phyloP scores from a whole-genome alignment of 1,284 basidiomycete species.

The Pterulicium gracile region DNA sequence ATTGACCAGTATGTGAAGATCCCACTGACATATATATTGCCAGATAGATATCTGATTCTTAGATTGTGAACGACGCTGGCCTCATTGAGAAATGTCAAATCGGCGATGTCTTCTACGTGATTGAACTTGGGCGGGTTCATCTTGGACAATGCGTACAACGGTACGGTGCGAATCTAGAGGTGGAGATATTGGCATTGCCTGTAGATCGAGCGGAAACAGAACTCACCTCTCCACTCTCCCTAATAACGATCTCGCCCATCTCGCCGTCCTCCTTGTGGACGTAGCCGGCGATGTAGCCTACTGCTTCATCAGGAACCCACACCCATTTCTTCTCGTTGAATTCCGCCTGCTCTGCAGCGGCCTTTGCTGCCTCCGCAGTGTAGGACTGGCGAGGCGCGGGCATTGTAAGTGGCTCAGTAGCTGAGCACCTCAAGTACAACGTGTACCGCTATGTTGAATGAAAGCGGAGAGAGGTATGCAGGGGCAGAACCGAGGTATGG shows the following conservation, averaged over 20 bases:
- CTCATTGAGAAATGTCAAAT: slow-evolving; percentile 97
- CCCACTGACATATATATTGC: slow-evolving; percentile 84
- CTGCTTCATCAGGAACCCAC: slow-evolving; percentile 85
- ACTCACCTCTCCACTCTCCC: slow-evolving; percentile 67
- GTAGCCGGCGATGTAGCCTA: slow-evolving; percentile 88
- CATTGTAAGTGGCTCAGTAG: slow-evolving; percentile 24
- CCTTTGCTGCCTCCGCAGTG: slow-evolving; percentile 60
- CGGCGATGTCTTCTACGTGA: slow-evolving; percentile 95
- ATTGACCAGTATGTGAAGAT: slow-evolving; percentile 3
- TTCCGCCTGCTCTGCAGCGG: slow-evolving; percentile 85
- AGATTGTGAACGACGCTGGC: slow-evolving; percentile 98
- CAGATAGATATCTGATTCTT: slow-evolving; percentile 82
- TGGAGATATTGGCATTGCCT: slow-evolving; percentile 10
- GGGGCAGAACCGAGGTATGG: too few species aligned
- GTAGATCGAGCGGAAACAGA: slow-evolving; percentile 5
- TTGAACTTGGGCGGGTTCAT: slow-evolving; percentile 99
- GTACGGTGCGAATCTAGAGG: slow-evolving; percentile 58
- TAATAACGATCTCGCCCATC: slow-evolving; percentile 69
- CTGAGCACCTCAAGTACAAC: too few species aligned
- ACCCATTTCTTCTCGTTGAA: slow-evolving; percentile 98
- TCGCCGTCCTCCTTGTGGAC: slow-evolving; percentile 79
- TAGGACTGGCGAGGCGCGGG: slow-evolving; percentile 44
- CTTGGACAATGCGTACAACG: slow-evolving; percentile 74
- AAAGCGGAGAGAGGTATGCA: too few species aligned
- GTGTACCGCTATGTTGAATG: too few species aligned